Conservation (phyloP, 495 filamentous ascomycete species). For the Aspergillus cristatus region DNA sequence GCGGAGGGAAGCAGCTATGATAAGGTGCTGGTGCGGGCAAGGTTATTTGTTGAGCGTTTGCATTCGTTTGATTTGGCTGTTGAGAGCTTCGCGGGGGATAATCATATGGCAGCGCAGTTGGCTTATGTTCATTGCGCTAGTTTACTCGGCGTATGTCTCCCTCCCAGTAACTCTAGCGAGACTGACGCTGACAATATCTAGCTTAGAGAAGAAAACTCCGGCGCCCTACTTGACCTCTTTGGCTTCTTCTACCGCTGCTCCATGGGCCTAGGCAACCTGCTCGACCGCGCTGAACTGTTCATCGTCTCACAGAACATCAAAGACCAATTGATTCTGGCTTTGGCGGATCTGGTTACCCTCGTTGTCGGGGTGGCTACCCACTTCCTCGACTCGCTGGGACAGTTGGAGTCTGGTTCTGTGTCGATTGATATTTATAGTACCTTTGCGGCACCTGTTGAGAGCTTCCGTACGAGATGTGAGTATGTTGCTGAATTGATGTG, state of each 20-base stretch:
- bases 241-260: slow-evolving; percentile 29
- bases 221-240: slow-evolving; percentile 24
- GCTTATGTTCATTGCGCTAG: too few species aligned
- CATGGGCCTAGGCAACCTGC: slow-evolving; percentile 20
- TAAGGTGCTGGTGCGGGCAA: too few species aligned
- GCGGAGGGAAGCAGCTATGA: too few species aligned
- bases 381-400: slow-evolving; percentile 18
- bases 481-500: too few species aligned
- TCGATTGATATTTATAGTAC: slow-evolving; percentile 25
- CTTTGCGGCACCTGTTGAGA: slow-evolving; percentile 22
- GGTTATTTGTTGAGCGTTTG: too few species aligned
- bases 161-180: too few species aligned
- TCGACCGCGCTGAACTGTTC: slow-evolving; percentile 27
- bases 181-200: too few species aligned
- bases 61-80: too few species aligned
- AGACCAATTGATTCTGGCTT: slow-evolving; percentile 27
- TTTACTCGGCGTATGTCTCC: too few species aligned
- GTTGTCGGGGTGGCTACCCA: slow-evolving; percentile 22
- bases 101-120: too few species aligned
- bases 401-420: slow-evolving; percentile 16
- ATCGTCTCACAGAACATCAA: slow-evolving; percentile 29
- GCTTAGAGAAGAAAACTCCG: slow-evolving; percentile 27
- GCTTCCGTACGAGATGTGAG: too few species aligned
- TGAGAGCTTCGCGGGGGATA: too few species aligned
- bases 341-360: slow-evolving; percentile 28